phyloP scores from a whole-genome alignment of 495 filamentous ascomycete species.

The Rhizodiscina lignyota region DNA sequence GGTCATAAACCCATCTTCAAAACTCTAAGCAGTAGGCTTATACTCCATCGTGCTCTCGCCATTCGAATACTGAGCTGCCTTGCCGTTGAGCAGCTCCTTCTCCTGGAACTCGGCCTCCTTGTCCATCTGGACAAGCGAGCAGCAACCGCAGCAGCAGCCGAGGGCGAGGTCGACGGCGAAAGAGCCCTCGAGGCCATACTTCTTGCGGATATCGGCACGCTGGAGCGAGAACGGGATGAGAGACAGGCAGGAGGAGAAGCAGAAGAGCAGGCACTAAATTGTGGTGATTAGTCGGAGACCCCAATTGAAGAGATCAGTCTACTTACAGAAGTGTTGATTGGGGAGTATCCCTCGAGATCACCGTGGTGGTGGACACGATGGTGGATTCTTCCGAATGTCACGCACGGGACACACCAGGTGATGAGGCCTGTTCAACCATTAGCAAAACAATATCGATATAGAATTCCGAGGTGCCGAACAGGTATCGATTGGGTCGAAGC shows the following conservation, averaged over 20 bases:
- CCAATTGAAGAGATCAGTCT: not conserved
- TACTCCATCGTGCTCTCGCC: not conserved
- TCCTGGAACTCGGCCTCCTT: slow-evolving; percentile 7
- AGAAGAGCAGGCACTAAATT: slow-evolving; percentile 21
- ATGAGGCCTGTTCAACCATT: slow-evolving; percentile 13
- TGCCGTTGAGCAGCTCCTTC: slow-evolving; percentile 2
- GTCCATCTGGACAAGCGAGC: slow-evolving; percentile 15
- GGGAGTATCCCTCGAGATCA: slow-evolving; percentile 24
- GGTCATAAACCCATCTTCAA: too few species aligned
- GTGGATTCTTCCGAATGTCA: slow-evolving; percentile 30
- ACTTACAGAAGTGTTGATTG: slow-evolving; percentile 27
- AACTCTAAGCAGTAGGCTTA: not conserved
- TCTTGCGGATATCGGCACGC: slow-evolving; percentile 24
- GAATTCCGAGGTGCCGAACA: not conserved
- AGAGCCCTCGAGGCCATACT: slow-evolving; percentile 26
- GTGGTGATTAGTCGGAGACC: too few species aligned
- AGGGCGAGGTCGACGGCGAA: slow-evolving; percentile 22
- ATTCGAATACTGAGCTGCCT: slow-evolving; percentile 2
- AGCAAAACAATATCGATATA: not conserved
- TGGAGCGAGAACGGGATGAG: slow-evolving; percentile 25
- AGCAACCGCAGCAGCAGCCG: slow-evolving; percentile 27
- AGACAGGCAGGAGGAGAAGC: slow-evolving; percentile 16
- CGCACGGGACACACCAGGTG: slow-evolving; percentile 25
- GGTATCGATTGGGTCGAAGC: slow-evolving; percentile 23
- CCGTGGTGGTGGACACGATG: slow-evolving; percentile 25